Evolutionary conservation across 768 basidiomycete genomes (phyloP), one percentile per base, ranked within the genome.

Genomic region (Rhodotorula paludigena): DNA sequence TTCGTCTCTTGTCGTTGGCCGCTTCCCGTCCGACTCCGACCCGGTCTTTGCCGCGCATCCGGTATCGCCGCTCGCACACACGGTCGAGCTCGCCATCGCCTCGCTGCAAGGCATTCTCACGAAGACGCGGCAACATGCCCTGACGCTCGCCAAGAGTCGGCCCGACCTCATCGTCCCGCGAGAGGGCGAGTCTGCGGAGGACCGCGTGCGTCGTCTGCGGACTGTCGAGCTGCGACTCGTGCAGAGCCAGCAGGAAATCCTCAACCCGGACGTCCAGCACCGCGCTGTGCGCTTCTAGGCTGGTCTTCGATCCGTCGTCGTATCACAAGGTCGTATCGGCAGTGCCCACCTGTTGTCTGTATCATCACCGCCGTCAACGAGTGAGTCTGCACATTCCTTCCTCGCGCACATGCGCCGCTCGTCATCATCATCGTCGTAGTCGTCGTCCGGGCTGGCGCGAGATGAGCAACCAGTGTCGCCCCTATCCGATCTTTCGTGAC

Each of bases 1-100:
- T 81, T 92, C 92, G 11, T 89, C 94, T 2, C 85, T 97, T 62
- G 85, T 93, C 35, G 82, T 94, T 8, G 92, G 86, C 0, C 88
- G 92, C 74, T 97, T 86, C 78, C 49, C 70, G 10, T 49, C 63
- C 39, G 25, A 55, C 21, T 15, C 23, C 28, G 48, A 33, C 42
- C 74, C 45, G 5, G 42, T 39, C n/a, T 72, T 48, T 28, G 28
- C 60, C 2, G 20, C 55, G 21, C 68, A 68, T 67, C 61, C 71
- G 76, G 74, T 76, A 14, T 79, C 82, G 4, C 78, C 83, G 2
- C 80, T 89, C 32, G 82, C 87, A 0, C 77, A 73, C 48, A 90
- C 90, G 2, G 83, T 82, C 1, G 84, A 88, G 12, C 81, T 84
- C 39, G 86, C 90, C 0, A 81, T 91, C 49, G 83, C 83, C 10